Conservation (phyloP, 306 rosid genomes). For the Pterocarpus santalinus region DNA sequence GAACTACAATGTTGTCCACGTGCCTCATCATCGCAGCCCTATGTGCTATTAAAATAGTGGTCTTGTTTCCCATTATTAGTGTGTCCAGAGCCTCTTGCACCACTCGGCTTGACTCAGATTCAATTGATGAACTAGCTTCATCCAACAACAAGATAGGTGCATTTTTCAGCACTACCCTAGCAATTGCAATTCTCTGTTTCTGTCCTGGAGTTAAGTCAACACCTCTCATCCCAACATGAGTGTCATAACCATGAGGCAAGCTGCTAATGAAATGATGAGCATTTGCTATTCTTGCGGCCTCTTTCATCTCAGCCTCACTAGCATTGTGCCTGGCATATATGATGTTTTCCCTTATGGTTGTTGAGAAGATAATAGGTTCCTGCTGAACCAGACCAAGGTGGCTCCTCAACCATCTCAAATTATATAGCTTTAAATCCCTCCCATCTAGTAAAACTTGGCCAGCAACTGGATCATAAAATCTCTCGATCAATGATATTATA, state of each 20-base stretch:
- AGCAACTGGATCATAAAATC: slow-evolving; percentile 97
- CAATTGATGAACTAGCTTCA: slow-evolving; percentile 98
- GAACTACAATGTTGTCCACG: slow-evolving; percentile 97
- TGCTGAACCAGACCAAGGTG: slow-evolving; percentile 99
- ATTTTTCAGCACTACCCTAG: slow-evolving; percentile 91
- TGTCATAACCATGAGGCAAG: slow-evolving; percentile 98
- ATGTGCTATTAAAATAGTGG: slow-evolving; percentile 97
- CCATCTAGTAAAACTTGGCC: slow-evolving; percentile 97
- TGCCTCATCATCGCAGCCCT: slow-evolving; percentile 99
- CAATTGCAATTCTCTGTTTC: slow-evolving; percentile 99
- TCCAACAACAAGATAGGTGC: slow-evolving; percentile 96
- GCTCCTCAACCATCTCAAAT: slow-evolving; percentile 95
- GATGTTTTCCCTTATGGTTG: slow-evolving; percentile 95
- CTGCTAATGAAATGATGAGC: slow-evolving; percentile 99
- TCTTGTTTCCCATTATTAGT: slow-evolving; percentile 97
- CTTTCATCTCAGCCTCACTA: slow-evolving; percentile 97
- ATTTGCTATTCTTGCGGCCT: slow-evolving; percentile 98
- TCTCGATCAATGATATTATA: slow-evolving; percentile 93
- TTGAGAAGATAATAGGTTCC: slow-evolving; percentile 97
- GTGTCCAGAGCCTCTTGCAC: slow-evolving; percentile 99
- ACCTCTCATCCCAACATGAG: slow-evolving; percentile 99
- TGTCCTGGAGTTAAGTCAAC: slow-evolving; percentile 99
- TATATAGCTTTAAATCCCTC: slow-evolving; percentile 88
- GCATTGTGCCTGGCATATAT: slow-evolving; percentile 99
- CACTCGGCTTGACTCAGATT: slow-evolving; percentile 98